A percentile compares a stretch with the other conserved stretches of the same genome.
Evolutionary conservation across 2,329 filamentous ascomycete species (phyloP).

Genomic region (Phyllosticta citribraziliensis): DNA sequence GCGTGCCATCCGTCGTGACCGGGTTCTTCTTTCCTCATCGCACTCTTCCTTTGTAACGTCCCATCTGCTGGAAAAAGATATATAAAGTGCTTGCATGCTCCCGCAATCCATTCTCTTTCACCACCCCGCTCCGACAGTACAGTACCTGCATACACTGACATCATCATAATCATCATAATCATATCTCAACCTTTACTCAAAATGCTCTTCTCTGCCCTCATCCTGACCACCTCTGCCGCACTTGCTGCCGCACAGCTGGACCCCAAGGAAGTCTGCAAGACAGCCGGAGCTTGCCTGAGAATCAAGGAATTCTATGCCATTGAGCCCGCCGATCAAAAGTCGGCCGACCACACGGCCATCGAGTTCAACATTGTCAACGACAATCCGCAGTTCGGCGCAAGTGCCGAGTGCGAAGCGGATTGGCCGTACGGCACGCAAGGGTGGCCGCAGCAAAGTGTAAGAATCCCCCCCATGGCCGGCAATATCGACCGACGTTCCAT

Average conservation of each 20-base stretch:
- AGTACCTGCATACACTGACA: neutral
- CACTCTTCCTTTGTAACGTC: neutral
- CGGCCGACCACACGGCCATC: neutral
- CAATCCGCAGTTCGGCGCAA: neutral
- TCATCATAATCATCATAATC: neutral
- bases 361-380: neutral
- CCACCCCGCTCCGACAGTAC: neutral
- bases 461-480: neutral
- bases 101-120: neutral
- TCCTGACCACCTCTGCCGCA: neutral
- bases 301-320: neutral
- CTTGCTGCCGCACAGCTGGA: neutral
- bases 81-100: neutral
- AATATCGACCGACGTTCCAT: neutral
- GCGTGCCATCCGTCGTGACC: neutral
- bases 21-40: neutral
- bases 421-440: neutral
- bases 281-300: neutral
- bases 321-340: neutral
- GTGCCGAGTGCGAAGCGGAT: neutral
- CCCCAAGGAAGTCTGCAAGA: neutral
- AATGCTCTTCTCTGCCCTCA: neutral
- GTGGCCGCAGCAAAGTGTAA: conserved; percentile 1
- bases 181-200: neutral
- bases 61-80: neutral